Evolutionary conservation across 345 rosid genomes (phyloP).

Genomic region (Angophora floribunda): DNA sequence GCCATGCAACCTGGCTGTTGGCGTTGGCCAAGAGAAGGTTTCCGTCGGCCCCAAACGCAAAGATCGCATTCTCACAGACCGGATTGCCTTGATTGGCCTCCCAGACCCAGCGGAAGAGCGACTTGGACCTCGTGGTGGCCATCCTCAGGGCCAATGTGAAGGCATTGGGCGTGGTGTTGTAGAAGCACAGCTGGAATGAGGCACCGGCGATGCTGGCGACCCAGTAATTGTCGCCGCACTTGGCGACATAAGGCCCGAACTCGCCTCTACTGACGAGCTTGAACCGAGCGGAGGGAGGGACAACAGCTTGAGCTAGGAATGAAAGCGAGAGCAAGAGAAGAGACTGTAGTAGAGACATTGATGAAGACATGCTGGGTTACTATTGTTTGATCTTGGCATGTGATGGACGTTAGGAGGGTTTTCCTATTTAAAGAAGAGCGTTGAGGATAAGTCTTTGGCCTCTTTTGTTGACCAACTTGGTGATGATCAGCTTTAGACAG

Average conservation of each 20-base stretch:
- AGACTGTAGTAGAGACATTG: not conserved
- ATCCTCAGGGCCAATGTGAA: slow-evolving; percentile 46
- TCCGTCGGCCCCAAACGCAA: slow-evolving; percentile 37
- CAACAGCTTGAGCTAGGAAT: slow-evolving; percentile 3
- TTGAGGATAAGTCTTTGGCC: not conserved
- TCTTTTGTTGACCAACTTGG: not conserved
- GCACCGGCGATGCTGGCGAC: not conserved
- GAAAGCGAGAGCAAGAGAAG: not conserved
- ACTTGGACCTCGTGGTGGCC: slow-evolving; percentile 24
- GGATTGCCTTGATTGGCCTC: slow-evolving; percentile 63
- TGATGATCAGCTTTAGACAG: not conserved
- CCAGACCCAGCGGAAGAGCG: slow-evolving; percentile 49
- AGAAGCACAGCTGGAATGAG: slow-evolving; percentile 39
- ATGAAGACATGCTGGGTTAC: not conserved
- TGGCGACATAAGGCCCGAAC: slow-evolving; percentile 3
- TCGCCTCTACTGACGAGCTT: slow-evolving; percentile 4
- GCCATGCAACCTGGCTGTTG: slow-evolving; percentile 53
- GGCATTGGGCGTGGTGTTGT: slow-evolving; percentile 39
- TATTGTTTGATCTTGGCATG: not conserved
- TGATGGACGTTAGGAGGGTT: not conserved
- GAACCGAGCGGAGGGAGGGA: slow-evolving; percentile 12
- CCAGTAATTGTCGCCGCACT: slow-evolving; percentile 9
- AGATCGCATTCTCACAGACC: slow-evolving; percentile 46
- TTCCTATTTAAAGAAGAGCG: not conserved
- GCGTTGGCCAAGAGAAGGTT: slow-evolving; percentile 47